Base-by-base conservation (phyloP, 176 grass and related monocot species). In the Saccharum spontaneum region DNA sequence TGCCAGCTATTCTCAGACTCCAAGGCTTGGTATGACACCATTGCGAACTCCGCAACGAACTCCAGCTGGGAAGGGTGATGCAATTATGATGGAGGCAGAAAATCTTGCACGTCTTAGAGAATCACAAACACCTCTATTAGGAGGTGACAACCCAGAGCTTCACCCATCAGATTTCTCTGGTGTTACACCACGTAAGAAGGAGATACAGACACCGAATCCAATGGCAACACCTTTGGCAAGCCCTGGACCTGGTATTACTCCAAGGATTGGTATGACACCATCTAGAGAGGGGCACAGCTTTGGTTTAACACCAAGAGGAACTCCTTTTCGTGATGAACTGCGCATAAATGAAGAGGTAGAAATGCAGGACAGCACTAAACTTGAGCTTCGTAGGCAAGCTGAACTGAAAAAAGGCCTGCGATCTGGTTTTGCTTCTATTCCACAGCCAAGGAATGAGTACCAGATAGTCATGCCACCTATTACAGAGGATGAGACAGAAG, bases 61-160 rank as follows among this genome's bases (percentile, higher is more conserved):
- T 43, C 89, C 89, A 60, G 16, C 77, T 82, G 95, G 95, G 55
- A 97, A 97, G 82, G 92, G 95, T 73, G 95, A 97, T 22, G 87
- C 92, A 86, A 93, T 97, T 84, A 97, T 97, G 95, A 97, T 97
- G 95, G 95, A 97, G 79, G 95, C 95, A 75, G 95, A 97, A 83
- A 94, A 97, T 86, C 90, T 94, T 77, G 95, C 95, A 65, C 88
- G 92, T 46, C 69, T 97, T 71, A 91, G 95, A 82, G 92, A 97
- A 82, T 97, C 95, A 60, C 95, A 97, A 94, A 97, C 95, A 12
- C 95, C 95, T 54, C 90, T 97, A 70, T 89, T 97, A 71, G 95
- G 95, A 69, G 95, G 95, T 0, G 92, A 97, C 31, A 97, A 97
- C 83, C 95, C 95, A 31, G 95, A 93, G 33, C 89, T 97, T 72